phyloP scores from a whole-genome alignment of 2,329 filamentous ascomycete species.

The Lizonia empirigonia region DNA sequence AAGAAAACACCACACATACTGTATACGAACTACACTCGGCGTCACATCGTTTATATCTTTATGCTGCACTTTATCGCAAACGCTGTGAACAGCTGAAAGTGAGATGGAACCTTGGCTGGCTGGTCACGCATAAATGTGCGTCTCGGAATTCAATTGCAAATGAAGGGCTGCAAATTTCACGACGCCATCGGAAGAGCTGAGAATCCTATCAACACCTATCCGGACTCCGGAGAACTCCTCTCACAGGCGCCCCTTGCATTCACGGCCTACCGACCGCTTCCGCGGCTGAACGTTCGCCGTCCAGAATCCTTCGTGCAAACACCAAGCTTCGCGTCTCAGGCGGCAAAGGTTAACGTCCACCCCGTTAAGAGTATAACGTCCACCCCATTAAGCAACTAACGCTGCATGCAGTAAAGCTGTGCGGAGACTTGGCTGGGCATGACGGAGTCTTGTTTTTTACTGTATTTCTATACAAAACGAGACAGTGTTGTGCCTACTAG shows the following conservation, averaged over 20 bases:
- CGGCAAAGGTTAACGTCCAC: no score
- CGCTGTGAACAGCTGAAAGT: neutral
- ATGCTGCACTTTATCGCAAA: neutral
- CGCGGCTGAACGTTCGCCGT: conserved; percentile 1
- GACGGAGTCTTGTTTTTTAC: no score
- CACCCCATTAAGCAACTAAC: no score
- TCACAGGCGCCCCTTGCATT: conserved; percentile 4
- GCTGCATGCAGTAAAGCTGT: no score
- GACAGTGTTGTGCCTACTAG: no score
- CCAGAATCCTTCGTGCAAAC: conserved; percentile 3
- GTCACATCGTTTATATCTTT: neutral
- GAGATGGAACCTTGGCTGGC: no score
- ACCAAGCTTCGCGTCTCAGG: neutral
- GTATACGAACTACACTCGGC: conserved; percentile 1
- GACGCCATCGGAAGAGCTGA: neutral
- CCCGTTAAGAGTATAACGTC: no score
- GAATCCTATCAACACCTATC: neutral
- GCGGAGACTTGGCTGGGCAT: no score
- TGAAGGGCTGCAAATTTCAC: neutral
- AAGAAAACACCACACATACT: neutral
- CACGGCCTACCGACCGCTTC: neutral
- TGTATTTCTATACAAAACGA: no score
- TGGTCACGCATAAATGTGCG: neutral
- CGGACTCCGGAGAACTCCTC: conserved; percentile 2
- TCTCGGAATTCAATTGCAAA: neutral